Evolutionary conservation across 2,329 filamentous ascomycete species (phyloP), one percentile per base, ranked within the genome.

Genomic region (Coniochaeta prunicola): DNA sequence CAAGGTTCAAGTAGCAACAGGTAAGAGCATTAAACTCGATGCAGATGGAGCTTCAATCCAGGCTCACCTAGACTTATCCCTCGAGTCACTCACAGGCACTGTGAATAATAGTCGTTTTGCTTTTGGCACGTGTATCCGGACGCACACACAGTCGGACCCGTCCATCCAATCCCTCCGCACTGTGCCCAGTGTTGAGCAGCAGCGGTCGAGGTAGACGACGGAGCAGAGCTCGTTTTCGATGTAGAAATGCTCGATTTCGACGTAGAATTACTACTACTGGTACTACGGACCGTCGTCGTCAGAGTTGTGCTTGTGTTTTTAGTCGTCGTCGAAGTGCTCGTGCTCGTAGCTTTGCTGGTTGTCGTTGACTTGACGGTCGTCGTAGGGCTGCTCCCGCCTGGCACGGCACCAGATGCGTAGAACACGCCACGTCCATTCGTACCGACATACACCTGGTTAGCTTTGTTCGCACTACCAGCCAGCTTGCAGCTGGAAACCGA

Each of bases 361-460:
- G 58, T 56, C 2, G 53, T 58, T 1, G 54, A 59, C n/a, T 26
- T 58, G 19, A 48, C 34, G 0, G 55, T 55, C 19, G 53, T 61
- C 15, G 36, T 42, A 3, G n/a, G 15, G 28, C 42, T 45, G 12
- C 21, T n/a, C 17, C 60, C 56, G 5, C 64, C 64, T 26, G 59
- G 59, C 33, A 68, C 36, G 19, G 61, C 61, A 13, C 66, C 67
- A 33, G 63, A 63, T 3, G 69, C 74, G 59, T 70, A 74, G 58
- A 80, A 71, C 5, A 78, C 77, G 15, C 78, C 77, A 1, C 77
- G 73, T 0, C 78, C 78, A 58, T 80, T 80, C 2, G 78, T 80
- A 0, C 78, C 78, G 17, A 80, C 77, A 53, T 79, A 81, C 0
- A 81, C 77, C 57, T 76, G 69, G 1, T 73, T 73, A 2, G 74